Evolutionary conservation across 2,329 filamentous ascomycete species (phyloP).

Genomic region (Blastomyces silverae): DNA sequence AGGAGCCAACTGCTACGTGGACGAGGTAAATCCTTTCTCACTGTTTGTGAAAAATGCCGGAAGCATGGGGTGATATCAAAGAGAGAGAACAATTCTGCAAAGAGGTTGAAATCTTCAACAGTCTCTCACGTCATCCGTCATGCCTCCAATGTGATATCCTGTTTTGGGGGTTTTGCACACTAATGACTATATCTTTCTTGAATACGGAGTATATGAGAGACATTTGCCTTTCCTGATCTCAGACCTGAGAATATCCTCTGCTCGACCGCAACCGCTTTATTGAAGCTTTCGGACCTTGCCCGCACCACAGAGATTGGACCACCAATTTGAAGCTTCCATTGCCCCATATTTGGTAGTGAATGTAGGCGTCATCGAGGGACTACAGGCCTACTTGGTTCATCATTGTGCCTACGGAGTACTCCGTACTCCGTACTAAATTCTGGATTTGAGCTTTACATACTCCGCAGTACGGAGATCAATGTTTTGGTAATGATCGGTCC

Average conservation of each 20-base stretch:
- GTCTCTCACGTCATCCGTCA: slow-evolving; percentile 1
- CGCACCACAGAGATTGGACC: neutral
- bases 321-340: slow-evolving; percentile 1
- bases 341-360: neutral
- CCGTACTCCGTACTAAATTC: too few relatives aligned
- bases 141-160: neutral
- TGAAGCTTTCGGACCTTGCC: neutral
- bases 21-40: slow-evolving; percentile 3
- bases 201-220: slow-evolving; percentile 12
- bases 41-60: too few relatives aligned
- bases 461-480: slow-evolving; percentile 4
- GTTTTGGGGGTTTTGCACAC: neutral
- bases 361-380: neutral
- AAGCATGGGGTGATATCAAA: neutral
- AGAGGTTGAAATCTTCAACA: slow-evolving; percentile 5
- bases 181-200: slow-evolving; percentile 1
- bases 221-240: slow-evolving; percentile 10
- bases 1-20: neutral
- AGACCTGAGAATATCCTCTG: slow-evolving; percentile 5
- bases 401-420: slow-evolving; percentile 1
- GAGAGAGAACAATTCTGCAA: slow-evolving; percentile 5
- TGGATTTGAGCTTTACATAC: slow-evolving; percentile 6
- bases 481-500: neutral
- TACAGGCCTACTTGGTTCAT: slow-evolving; percentile 1
- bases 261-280: neutral